Conservation (phyloP, 1,284 basidiomycete genomes). For the Pseudozyma hubeiensis region DNA sequence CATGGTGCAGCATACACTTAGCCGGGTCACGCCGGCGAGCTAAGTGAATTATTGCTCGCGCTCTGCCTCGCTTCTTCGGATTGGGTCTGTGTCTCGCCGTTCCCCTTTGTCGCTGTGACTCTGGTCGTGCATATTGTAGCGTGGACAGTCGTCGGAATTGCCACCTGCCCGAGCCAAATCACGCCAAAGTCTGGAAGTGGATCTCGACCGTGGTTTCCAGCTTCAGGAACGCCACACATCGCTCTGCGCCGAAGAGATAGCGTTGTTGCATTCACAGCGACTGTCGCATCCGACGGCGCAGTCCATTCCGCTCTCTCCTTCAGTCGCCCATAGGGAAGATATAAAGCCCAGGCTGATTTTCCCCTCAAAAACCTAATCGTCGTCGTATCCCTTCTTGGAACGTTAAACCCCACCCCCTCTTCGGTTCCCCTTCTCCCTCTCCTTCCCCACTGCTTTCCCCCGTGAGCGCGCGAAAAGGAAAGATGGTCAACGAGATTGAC, state of each 20-base stretch:
- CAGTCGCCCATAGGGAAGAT: slow-evolving; percentile 5
- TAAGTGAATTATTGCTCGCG: too few species aligned
- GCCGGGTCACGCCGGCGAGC: too few species aligned
- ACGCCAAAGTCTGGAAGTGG: background rate
- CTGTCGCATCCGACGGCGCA: background rate
- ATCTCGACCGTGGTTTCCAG: background rate
- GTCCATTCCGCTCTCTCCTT: background rate
- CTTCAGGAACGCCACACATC: background rate
- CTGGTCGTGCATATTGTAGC: background rate
- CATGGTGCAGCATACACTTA: too few species aligned
- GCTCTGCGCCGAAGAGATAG: background rate
- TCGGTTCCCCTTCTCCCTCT: background rate
- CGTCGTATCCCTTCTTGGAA: background rate
- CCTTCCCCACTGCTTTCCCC: background rate
- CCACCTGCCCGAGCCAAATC: background rate
- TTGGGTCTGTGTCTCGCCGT: too few species aligned
- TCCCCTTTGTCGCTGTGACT: background rate
- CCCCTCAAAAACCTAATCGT: too few species aligned
- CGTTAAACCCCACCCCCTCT: background rate
- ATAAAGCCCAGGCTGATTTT: too few species aligned
- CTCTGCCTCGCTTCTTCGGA: too few species aligned
- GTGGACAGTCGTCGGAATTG: background rate
- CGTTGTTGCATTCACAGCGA: background rate
- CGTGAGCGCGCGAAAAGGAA: slow-evolving; percentile 9
- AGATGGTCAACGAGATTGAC: slow-evolving; percentile 44